Evolutionary conservation across 108 stramenopile species (phyloP).

Genomic region (Phaeodactylum tricornutum): DNA sequence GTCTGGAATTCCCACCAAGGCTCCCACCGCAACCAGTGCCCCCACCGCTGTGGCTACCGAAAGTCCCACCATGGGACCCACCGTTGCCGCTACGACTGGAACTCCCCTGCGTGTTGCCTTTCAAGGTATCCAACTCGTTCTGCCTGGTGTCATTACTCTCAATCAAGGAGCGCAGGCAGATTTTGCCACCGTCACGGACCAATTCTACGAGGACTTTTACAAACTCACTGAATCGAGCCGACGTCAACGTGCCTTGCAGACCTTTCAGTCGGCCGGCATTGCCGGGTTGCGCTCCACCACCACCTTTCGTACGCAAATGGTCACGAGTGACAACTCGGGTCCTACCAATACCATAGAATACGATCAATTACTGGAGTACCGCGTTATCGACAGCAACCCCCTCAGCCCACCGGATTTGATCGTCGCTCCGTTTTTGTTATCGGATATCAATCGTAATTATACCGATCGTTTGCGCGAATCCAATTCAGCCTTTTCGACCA

Average conservation of each 20-base stretch:
- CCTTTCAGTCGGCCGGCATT: too few relatives aligned
- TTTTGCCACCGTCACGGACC: too few relatives aligned
- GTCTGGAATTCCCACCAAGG: slow-evolving; percentile 2
- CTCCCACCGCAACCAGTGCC: neutral
- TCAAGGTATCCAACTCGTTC: too few relatives aligned
- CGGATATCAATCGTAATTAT: slow-evolving; percentile 1
- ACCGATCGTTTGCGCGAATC: neutral
- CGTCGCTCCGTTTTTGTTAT: neutral
- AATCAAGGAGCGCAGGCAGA: too few relatives aligned
- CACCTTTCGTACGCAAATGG: too few relatives aligned
- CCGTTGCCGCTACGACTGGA: neutral
- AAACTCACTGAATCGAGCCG: too few relatives aligned
- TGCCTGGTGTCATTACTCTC: too few relatives aligned
- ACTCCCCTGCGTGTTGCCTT: neutral
- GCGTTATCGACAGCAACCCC: too few relatives aligned
- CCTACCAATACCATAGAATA: slow-evolving; percentile 11
- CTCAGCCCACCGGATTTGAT: neutral
- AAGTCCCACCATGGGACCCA: slow-evolving; percentile 5
- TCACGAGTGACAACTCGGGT: too few relatives aligned
- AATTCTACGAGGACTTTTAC: too few relatives aligned
- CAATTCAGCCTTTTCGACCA: neutral
- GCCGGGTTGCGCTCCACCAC: too few relatives aligned
- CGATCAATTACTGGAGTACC: slow-evolving; percentile 12
- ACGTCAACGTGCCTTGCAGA: too few relatives aligned
- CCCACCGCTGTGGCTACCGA: neutral